Percentiles rank a stretch among this genome's conserved stretches.
phyloP scores from a whole-genome alignment of 208 protist genomes.

The Crithidia expoeki region DNA sequence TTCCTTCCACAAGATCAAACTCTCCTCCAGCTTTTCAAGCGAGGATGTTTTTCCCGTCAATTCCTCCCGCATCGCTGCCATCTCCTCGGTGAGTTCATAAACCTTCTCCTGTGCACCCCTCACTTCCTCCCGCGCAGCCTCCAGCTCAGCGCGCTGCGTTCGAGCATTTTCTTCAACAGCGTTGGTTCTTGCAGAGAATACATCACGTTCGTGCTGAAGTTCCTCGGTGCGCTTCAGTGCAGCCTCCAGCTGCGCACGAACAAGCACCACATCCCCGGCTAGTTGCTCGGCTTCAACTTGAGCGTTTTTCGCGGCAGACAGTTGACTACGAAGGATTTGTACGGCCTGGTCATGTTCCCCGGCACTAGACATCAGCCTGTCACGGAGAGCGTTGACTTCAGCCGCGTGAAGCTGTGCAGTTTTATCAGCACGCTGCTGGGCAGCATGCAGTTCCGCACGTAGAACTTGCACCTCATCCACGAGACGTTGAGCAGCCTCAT shows the following conservation, averaged over 20 bases:
- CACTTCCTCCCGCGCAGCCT: neutral
- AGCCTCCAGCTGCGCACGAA: neutral
- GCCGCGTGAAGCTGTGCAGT: slow-evolving; percentile 1
- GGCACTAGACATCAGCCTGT: neutral
- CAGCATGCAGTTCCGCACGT: slow-evolving; percentile 5
- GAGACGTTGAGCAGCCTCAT: too few relatives aligned
- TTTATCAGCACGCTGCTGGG: slow-evolving; percentile 1
- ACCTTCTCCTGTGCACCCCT: neutral
- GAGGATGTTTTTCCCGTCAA: slow-evolving; percentile 2
- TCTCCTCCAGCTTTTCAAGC: slow-evolving; percentile 25
- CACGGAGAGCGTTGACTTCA: neutral
- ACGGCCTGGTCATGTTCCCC: neutral
- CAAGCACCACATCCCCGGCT: too few relatives aligned
- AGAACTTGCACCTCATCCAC: neutral
- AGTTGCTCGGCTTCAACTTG: too few relatives aligned
- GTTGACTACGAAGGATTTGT: neutral
- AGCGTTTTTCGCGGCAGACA: too few relatives aligned
- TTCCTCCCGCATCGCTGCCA: neutral
- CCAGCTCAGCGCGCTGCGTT: neutral
- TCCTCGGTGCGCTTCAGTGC: neutral
- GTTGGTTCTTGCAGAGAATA: neutral
- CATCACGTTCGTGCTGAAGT: neutral
- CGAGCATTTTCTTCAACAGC: neutral
- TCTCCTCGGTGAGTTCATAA: neutral
- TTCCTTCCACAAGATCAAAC: slow-evolving; percentile 55